phyloP scores from a whole-genome alignment of 1,139 yeast species.

The Yamadazyma dushanensis region DNA sequence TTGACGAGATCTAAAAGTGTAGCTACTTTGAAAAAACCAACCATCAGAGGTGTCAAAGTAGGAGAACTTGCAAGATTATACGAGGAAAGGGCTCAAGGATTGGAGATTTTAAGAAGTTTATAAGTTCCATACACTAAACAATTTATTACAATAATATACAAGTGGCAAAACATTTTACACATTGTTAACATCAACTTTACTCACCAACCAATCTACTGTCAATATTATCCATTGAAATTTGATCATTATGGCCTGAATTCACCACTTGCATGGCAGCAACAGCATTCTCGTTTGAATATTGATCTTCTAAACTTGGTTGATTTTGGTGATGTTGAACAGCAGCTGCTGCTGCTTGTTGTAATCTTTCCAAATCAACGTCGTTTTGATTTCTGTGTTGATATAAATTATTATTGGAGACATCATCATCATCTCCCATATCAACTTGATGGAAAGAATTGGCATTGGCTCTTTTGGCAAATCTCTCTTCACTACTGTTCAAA shows the following conservation, averaged over 20 bases:
- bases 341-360: constrained; percentile 31
- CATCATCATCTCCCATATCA: constrained; percentile 31
- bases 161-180: constrained; percentile 8
- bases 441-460: constrained; percentile 36
- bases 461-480: constrained; percentile 20
- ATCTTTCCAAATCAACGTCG: constrained; percentile 18
- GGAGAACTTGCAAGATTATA: constrained; percentile 55
- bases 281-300: constrained; percentile 24
- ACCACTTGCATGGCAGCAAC: constrained; percentile 49
- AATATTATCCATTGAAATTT: constrained; percentile 48
- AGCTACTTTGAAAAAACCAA: constrained; percentile 29
- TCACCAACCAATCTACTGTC: constrained; percentile 51
- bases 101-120: constrained; percentile 44
- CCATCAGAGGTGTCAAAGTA: constrained; percentile 54
- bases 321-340: constrained; percentile 33
- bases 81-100: constrained; percentile 56
- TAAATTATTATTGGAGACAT: constrained; percentile 19
- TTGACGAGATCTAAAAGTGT: constrained; percentile 2
- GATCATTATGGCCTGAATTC: constrained; percentile 30
- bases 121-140: constrained; percentile 8
- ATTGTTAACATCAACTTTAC: constrained; percentile 16
- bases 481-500: constrained; percentile 15
- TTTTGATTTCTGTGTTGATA: constrained; percentile 13
- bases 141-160: constrained; percentile 15
- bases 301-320: constrained; percentile 22